phyloP scores from a whole-genome alignment of 768 basidiomycete genomes.

The Collybia sordida region DNA sequence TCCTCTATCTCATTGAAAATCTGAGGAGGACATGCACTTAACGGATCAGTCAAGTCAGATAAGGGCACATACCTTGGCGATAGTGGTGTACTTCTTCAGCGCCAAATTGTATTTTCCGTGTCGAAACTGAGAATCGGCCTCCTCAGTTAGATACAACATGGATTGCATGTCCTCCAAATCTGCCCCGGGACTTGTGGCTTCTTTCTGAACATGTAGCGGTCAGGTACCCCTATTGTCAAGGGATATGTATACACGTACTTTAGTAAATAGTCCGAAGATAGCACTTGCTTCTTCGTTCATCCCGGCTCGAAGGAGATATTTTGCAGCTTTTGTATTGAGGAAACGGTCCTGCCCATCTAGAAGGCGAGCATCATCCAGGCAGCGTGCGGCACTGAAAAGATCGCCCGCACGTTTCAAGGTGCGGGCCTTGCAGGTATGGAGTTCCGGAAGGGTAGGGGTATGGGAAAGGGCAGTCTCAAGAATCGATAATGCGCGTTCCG shows the following conservation, averaged over 20 bases:
- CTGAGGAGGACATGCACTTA: conserved; percentile 31
- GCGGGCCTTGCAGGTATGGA: conserved; percentile 79
- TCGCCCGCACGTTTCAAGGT: conserved; percentile 89
- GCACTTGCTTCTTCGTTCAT: conserved; percentile 72
- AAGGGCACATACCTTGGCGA: conserved; percentile 59
- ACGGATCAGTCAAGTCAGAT: not conserved
- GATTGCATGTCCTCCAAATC: conserved; percentile 98
- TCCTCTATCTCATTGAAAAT: conserved; percentile 87
- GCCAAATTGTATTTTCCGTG: conserved; percentile 72
- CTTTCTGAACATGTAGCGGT: conserved; percentile 62
- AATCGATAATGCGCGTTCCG: conserved; percentile 54
- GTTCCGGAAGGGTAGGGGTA: conserved; percentile 92
- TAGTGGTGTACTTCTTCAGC: conserved; percentile 78
- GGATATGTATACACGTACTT: conserved; percentile 47
- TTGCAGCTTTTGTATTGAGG: conserved; percentile 90
- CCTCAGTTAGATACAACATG: conserved; percentile 80
- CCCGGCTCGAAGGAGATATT: conserved; percentile 86
- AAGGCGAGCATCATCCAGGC: conserved; percentile 77
- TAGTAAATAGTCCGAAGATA: conserved; percentile 86
- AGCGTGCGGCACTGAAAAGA: conserved; percentile 64
- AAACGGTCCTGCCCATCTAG: conserved; percentile 95
- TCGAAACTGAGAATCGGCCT: conserved; percentile 69
- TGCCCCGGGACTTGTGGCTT: conserved; percentile 64
- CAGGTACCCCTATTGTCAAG: not conserved
- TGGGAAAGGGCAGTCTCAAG: conserved; percentile 71